Percentiles rank a stretch among this genome's conserved stretches.
These are phyloP conservation scores for Hyparrhenia diplandra DNA, from an alignment of 176 grass and related monocot genomes.

Conservation along the genomic window DNA sequence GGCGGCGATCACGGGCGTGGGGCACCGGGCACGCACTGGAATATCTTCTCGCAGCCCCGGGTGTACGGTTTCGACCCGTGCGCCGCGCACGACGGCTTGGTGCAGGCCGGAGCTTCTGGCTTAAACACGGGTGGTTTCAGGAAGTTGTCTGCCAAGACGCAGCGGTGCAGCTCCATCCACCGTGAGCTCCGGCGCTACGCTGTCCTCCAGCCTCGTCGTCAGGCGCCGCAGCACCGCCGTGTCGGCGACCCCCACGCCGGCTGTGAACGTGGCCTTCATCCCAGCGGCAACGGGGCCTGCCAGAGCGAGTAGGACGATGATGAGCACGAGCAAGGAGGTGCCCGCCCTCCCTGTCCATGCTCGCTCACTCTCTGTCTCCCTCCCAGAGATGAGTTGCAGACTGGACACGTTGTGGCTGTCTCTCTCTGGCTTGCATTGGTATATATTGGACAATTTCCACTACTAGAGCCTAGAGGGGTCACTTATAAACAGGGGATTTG, in stretches of 20 bases:
- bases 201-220: slow-evolving; percentile 21
- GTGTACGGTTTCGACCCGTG: not conserved
- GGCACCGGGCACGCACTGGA: no score
- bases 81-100: not conserved
- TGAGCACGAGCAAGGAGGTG: not conserved
- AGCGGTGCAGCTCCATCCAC: slow-evolving; percentile 33
- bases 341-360: not conserved
- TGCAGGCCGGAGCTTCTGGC: not conserved
- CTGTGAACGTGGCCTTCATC: not conserved
- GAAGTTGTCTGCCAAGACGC: not conserved
- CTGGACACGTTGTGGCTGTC: no score
- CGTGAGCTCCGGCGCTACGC: not conserved
- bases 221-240: not conserved
- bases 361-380: no score
- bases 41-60: not conserved
- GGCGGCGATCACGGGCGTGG: no score
- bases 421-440: no score
- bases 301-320: not conserved
- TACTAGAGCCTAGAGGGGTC: no score
- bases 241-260: not conserved
- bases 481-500: no score
- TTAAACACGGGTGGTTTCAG: not conserved
- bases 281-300: not conserved
- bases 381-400: no score
- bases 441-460: no score